Base-by-base conservation (phyloP, 2,329 filamentous ascomycete genomes). In the Pseudogymnoascus sp. region DNA sequence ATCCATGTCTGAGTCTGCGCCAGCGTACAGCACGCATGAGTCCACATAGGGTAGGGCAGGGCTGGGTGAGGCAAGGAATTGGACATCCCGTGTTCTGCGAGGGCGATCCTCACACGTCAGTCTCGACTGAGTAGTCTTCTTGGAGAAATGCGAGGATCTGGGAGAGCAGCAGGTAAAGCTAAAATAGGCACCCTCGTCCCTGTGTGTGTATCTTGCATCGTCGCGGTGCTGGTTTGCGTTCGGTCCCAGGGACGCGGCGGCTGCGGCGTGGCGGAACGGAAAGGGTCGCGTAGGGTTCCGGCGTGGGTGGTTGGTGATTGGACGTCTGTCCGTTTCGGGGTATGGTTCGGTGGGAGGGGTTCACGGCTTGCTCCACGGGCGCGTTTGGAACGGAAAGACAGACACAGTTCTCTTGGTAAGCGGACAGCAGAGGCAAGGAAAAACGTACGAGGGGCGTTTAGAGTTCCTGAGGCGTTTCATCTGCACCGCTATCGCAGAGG, bases 1-100 rank as follows among this genome's bases (percentile, higher is more conserved):
- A 52, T 52, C 41, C 41, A 52, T 28, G 41, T 52, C 41, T 52
- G 23, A 30, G 41, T 52, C 41, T 52, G 9, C 41, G 41, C 41
- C 41, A 23, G 23, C 41, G 23, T 52, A 23, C 41, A 18, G 41
- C 41, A 52, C 41, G 41, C 23, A 52, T 52, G 41, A 52, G 41
- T 52, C 41, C 41, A 52, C 41, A 52, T 52, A 52, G 41, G 41
- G 41, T 52, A 52, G 41, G 41, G 41, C 18, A 52, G 41, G 41
- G 23, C 23, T 28, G 5, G 41, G 41, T 23, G 41, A 52, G 41
- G 41, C 8, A 52, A 28, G 41, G 41, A 52, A 52, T 52, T 9
- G 2, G 41, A 30, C 23, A 15, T 52, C 23, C 15, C 8, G 8
- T 15, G 41, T 28, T 48, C 23, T 48, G 41, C 41, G 23, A 28